Conservation (phyloP, 2,329 filamentous ascomycete genomes). For the Arthrobotrys conoides region DNA sequence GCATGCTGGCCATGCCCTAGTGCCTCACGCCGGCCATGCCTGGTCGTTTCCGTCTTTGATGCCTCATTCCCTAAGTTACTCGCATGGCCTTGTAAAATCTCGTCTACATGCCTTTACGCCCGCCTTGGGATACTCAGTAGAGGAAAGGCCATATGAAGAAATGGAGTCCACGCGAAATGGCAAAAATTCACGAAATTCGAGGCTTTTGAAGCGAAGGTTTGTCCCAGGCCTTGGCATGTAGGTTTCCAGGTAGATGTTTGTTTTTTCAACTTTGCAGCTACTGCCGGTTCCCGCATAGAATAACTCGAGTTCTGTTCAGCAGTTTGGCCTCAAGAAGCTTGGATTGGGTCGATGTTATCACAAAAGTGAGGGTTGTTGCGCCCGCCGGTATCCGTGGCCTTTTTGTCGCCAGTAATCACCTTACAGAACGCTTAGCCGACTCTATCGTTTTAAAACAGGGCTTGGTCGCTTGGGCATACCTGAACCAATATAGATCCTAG, state of each 20-base stretch:
- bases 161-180: conserved; percentile 46
- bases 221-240: conserved; percentile 18
- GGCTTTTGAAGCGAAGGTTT: conserved; percentile 29
- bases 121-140: conserved; percentile 12
- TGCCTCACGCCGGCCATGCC: conserved; percentile 21
- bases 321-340: conserved; percentile 26
- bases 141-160: conserved; percentile 6
- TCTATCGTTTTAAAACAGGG: conserved; percentile 32
- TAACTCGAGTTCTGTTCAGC: conserved; percentile 3
- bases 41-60: conserved; percentile 12
- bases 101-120: conserved; percentile 38
- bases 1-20: conserved; percentile 14
- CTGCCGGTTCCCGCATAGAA: conserved; percentile 14
- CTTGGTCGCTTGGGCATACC: conserved; percentile 39
- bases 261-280: conserved; percentile 25
- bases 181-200: conserved; percentile 39
- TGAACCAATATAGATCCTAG: background rate
- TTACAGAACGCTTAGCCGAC: conserved; percentile 37
- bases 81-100: conserved; percentile 40
- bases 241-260: conserved; percentile 13
- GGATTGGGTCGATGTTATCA: conserved; percentile 19
- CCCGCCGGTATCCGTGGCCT: conserved; percentile 35
- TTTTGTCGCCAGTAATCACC: conserved; percentile 45
- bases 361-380: conserved; percentile 28
- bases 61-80: conserved; percentile 14